Evolutionary conservation across 495 filamentous ascomycete species (phyloP).

Genomic region (Daldinia bambusicola): DNA sequence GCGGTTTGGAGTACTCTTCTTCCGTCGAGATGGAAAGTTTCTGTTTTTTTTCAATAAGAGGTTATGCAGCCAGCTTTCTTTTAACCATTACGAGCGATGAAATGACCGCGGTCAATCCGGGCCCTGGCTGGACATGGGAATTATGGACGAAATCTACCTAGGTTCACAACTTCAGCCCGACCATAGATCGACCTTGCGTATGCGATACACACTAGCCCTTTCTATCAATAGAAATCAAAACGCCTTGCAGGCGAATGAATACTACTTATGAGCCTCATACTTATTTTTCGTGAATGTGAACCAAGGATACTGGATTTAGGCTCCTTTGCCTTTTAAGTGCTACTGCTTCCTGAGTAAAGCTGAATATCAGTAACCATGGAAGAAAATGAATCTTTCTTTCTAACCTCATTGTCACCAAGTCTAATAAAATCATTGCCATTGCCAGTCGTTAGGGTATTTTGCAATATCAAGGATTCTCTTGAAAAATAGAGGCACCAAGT

Average conservation of each 20-base stretch:
- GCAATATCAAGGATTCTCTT: too few species aligned
- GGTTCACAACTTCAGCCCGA: not conserved
- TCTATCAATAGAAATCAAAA: slow-evolving; percentile 17
- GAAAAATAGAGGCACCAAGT: too few species aligned
- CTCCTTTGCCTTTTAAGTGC: not conserved
- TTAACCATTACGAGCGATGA: not conserved
- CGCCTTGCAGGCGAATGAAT: not conserved
- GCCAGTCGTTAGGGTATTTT: too few species aligned
- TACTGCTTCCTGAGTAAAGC: not conserved
- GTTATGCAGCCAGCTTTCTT: not conserved
- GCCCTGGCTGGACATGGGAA: not conserved
- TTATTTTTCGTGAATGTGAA: not conserved
- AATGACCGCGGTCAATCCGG: not conserved
- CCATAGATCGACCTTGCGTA: slow-evolving; percentile 10
- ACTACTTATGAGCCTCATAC: not conserved
- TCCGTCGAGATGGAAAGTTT: not conserved
- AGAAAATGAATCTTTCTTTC: too few species aligned
- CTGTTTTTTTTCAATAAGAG: not conserved
- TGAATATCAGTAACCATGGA: too few species aligned
- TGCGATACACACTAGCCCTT: slow-evolving; percentile 7
- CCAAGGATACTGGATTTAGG: not conserved
- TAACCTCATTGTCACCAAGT: too few species aligned
- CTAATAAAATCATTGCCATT: too few species aligned
- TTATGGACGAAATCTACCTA: not conserved
- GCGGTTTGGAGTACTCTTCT: not conserved